Percentiles rank a stretch among this genome's conserved stretches.
Evolutionary conservation across 1,284 basidiomycete species (phyloP).

Genomic region (Cutaneotrichosporon sp.): DNA sequence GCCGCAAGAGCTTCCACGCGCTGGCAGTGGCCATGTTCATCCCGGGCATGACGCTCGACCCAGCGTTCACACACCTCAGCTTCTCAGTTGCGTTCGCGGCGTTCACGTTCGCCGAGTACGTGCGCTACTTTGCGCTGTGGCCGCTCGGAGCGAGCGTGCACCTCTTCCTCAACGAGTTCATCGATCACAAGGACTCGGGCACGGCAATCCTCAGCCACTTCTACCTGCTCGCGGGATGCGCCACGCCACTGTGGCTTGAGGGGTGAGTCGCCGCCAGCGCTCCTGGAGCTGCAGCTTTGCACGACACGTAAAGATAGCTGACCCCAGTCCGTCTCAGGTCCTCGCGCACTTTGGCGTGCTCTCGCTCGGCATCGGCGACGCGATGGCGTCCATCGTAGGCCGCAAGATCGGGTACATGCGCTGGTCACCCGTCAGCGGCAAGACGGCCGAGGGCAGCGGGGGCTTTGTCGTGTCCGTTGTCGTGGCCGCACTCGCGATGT

Average conservation of each 20-base stretch:
- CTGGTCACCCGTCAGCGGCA: conserved; percentile 80
- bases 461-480: conserved; percentile 79
- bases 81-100: conserved; percentile 91
- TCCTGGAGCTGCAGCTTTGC: too few relatives aligned
- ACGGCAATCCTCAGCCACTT: conserved; percentile 97
- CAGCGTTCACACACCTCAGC: conserved; percentile 91
- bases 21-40: conserved; percentile 95
- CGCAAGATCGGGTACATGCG: conserved; percentile 73
- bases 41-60: conserved; percentile 89
- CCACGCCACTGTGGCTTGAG: conserved; percentile 92
- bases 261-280: too few relatives aligned
- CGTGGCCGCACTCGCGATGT: conserved; percentile 67
- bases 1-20: conserved; percentile 96
- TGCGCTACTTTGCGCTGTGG: conserved; percentile 97
- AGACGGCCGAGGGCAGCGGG: conserved; percentile 88
- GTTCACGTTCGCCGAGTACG: conserved; percentile 94
- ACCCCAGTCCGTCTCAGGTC: conserved; percentile 65
- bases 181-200: conserved; percentile 92
- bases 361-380: conserved; percentile 89
- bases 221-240: conserved; percentile 93
- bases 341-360: conserved; percentile 88
- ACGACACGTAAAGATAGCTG: too few relatives aligned
- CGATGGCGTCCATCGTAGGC: conserved; percentile 89
- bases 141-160: conserved; percentile 93
- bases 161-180: conserved; percentile 95